Conservation (phyloP, 306 rosid genomes). For the Quercus wislizeni region DNA sequence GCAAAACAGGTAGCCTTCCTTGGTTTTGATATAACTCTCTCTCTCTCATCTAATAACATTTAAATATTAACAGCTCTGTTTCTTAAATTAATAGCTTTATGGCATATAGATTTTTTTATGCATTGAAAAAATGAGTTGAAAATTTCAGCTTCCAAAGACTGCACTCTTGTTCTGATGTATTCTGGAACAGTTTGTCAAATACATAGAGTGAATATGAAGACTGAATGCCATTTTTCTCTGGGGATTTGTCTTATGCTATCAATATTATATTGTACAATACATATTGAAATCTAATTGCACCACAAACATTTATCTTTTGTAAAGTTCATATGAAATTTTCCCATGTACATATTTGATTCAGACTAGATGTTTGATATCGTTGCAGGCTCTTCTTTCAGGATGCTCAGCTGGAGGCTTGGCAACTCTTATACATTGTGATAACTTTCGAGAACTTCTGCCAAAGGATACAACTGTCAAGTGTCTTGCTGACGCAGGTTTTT, state of each 20-base stretch:
- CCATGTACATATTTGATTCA: not conserved
- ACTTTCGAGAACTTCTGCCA: slow-evolving; percentile 55
- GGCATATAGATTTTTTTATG: not conserved
- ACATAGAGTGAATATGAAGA: too few species aligned
- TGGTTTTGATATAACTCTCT: not conserved
- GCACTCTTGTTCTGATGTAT: too few species aligned
- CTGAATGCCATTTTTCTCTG: too few species aligned
- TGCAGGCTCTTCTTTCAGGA: slow-evolving; percentile 94
- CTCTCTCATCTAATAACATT: not conserved
- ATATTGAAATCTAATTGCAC: too few species aligned
- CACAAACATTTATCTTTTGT: not conserved
- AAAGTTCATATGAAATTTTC: not conserved
- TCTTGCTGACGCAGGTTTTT: slow-evolving; percentile 96
- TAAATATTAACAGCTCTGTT: not conserved
- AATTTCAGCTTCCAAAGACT: too few species aligned
- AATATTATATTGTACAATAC: too few species aligned
- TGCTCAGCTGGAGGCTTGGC: slow-evolving; percentile 99
- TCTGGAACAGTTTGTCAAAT: too few species aligned
- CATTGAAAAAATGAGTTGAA: not conserved
- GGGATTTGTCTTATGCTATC: too few species aligned
- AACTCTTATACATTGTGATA: slow-evolving; percentile 88
- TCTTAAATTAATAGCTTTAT: not conserved
- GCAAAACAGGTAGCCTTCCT: slow-evolving; percentile 64
- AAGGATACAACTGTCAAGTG: slow-evolving; percentile 68
- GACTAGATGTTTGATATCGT: slow-evolving; percentile 17